Base-by-base conservation (phyloP, 2,329 filamentous ascomycete genomes). In the Furcasterigmium sp. region DNA sequence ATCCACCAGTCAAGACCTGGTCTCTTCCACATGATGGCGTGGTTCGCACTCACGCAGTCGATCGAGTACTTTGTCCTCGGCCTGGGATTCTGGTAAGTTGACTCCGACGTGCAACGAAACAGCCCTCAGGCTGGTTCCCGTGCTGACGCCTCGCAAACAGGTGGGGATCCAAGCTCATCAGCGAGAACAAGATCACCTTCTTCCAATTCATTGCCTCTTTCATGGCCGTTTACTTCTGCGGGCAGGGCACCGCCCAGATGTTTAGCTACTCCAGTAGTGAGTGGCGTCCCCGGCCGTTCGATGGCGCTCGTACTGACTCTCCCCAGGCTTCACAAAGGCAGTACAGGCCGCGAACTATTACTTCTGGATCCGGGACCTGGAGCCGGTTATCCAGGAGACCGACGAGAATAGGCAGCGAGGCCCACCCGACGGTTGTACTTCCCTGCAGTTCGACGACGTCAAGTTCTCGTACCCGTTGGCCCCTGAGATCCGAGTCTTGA, bases 271-370 rank as follows among this genome's bases (percentile, higher is more conserved):
- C 46, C 7, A 48, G 36, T 18, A 45, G 43, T 40, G 11, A 39
- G 15, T 29, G 8, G 3, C 8, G 4, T 8, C 15, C 3, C 5
- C 14, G 23, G 23, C 23, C 23, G 15, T n/a, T n/a, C 14, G 11
- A 14, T 15, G 3, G 29, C 29, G 13, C 15, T 32, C 11, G 4
- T 6, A 15, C 29, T 32, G 15, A 32, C 29, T 8, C 8, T 15
- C 11, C 32, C 7, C 14, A 59, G 32, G 65, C 20, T 39, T 47
- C 41, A 69, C 67, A 30, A 67, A 66, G 45, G 67, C 60, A 1
- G 57, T 56, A n/a, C 41, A 50, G 7, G 62, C 63, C 3, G 64
- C 60, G 18, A 66, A 66, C 48, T 63, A 66, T 47, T 62, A 64
- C 48, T 45, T 64, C 47, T 60, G 59, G 59, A 53, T 67, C 32